These are phyloP conservation scores for Calonectria multiphialidica DNA, from an alignment of 2,329 filamentous ascomycete species.

Conservation along the genomic window DNA sequence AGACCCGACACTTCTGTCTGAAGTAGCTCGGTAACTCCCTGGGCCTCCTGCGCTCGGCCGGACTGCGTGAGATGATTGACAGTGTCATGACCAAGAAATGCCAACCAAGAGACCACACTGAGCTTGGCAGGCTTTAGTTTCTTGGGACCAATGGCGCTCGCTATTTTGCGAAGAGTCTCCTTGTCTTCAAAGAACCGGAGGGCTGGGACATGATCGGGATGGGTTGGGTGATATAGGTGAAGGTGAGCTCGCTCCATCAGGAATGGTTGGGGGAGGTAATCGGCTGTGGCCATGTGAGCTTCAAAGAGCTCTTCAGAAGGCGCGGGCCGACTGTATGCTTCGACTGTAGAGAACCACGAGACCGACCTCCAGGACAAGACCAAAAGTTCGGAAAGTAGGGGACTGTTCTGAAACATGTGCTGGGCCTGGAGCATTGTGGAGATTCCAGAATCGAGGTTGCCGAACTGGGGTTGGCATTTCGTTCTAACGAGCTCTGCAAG, in stretches of 20 bases:
- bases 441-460: conserved; percentile 64
- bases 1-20: conserved; percentile 49
- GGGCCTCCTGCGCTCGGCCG: conserved; percentile 56
- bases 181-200: conserved; percentile 58
- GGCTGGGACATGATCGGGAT: conserved; percentile 61
- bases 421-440: conserved; percentile 61
- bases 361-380: conserved; percentile 59
- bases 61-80: conserved; percentile 57
- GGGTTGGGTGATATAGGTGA: conserved; percentile 65
- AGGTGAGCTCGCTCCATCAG: conserved; percentile 65
- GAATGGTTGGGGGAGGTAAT: conserved; percentile 51
- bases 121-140: conserved; percentile 46
- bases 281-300: conserved; percentile 61
- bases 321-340: conserved; percentile 57
- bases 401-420: conserved; percentile 52
- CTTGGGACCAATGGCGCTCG: conserved; percentile 40
- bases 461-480: conserved; percentile 52
- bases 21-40: conserved; percentile 53
- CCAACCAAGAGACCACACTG: conserved; percentile 50
- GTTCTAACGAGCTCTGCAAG: conserved; percentile 58
- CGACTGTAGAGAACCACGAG: conserved; percentile 65
- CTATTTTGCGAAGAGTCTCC: conserved; percentile 44
- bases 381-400: conserved; percentile 52
- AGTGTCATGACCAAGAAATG: conserved; percentile 60
- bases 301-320: conserved; percentile 65